Evolutionary conservation across 768 basidiomycete genomes (phyloP).

Genomic region (Boletus huronensis): DNA sequence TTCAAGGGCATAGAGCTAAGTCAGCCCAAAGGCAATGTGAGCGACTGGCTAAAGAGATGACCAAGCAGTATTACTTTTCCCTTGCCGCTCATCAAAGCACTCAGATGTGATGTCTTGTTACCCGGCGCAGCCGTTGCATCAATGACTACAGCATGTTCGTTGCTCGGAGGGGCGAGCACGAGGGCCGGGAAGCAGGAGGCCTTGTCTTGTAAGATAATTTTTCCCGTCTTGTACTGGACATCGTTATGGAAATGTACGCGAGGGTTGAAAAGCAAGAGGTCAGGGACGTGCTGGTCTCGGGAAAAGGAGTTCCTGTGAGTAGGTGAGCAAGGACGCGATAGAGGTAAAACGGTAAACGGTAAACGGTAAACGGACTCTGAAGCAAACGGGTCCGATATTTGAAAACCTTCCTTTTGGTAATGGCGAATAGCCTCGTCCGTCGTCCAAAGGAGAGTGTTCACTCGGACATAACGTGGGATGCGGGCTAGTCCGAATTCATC

Average conservation of each 20-base stretch:
- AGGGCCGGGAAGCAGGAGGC: conserved; percentile 95
- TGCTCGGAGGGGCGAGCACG: conserved; percentile 70
- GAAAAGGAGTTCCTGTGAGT: conserved; percentile 55
- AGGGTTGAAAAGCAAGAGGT: conserved; percentile 78
- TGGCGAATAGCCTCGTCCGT: conserved; percentile 58
- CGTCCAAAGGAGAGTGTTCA: conserved; percentile 72
- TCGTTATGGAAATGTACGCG: conserved; percentile 65
- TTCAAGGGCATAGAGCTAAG: conserved; percentile 84
- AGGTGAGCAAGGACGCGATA: not conserved
- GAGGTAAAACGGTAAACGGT: not conserved
- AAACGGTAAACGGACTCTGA: conserved; percentile 40
- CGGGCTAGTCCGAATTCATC: conserved; percentile 38
- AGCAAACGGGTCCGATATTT: conserved; percentile 47
- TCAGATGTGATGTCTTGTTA: conserved; percentile 94
- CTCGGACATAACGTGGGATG: conserved; percentile 82
- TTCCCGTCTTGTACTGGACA: conserved; percentile 68
- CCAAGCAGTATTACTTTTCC: conserved; percentile 57
- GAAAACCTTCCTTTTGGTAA: conserved; percentile 56
- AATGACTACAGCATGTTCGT: conserved; percentile 57
- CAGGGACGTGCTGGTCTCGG: conserved; percentile 75
- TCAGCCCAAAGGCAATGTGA: not conserved
- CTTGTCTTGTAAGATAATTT: conserved; percentile 93
- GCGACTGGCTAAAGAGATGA: not conserved
- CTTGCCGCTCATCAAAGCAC: conserved; percentile 79
- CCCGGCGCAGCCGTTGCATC: conserved; percentile 97